A percentile compares a stretch with the other conserved stretches of the same genome.
Conservation (phyloP, 2,329 filamentous ascomycete species). For the Microsporum canis region DNA sequence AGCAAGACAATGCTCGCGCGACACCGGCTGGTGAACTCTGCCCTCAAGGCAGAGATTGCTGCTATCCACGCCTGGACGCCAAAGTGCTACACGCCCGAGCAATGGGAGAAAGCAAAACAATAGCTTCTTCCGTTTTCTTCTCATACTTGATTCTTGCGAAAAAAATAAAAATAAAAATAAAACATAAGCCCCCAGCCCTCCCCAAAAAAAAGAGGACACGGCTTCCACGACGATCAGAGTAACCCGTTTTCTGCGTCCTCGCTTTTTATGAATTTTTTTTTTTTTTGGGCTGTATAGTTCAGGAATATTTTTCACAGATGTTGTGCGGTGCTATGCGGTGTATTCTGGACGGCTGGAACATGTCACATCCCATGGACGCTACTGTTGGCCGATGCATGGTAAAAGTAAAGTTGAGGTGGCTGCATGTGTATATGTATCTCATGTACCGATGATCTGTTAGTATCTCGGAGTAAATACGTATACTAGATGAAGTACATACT, state of each 20-base stretch:
- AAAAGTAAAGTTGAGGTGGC: no score
- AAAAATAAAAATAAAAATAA: no score
- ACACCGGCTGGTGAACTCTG: conserved; percentile 73
- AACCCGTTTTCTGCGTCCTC: no score
- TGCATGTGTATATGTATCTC: no score
- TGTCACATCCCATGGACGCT: neutral
- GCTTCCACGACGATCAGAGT: no score
- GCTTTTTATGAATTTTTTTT: neutral
- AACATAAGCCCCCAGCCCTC: no score
- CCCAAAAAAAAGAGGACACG: no score
- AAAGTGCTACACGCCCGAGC: conserved; percentile 82
- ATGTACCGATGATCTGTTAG: no score
- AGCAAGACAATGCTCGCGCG: conserved; percentile 68
- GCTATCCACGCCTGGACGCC: conserved; percentile 91
- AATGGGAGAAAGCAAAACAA: conserved; percentile 61
- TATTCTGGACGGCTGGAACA: neutral
- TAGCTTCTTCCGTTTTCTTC: neutral
- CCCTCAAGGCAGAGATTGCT: conserved; percentile 76
- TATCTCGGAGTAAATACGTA: no score
- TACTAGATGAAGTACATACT: no score
- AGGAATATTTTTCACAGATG: no score
- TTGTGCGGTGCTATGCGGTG: neutral
- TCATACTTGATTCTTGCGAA: neutral
- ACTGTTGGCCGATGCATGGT: neutral
- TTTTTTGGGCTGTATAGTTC: no score